Percentiles rank a stretch among this genome's conserved stretches.
Conservation (phyloP, 1,284 basidiomycete species). For the Vanrija sp. region DNA sequence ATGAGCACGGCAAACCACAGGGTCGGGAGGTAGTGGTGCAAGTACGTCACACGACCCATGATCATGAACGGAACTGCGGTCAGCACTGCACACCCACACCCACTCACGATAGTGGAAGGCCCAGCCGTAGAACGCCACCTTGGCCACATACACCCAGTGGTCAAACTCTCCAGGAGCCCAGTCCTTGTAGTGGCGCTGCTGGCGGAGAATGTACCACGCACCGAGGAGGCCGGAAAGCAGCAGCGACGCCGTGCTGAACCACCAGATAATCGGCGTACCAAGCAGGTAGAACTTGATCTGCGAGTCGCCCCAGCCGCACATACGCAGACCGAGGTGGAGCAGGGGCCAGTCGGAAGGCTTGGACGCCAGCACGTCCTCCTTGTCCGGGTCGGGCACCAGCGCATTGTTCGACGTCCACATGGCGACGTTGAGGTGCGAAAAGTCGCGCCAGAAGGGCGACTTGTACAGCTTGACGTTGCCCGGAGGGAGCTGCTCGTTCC, state of each 20-base stretch:
- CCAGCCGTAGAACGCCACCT: constrained; percentile 90
- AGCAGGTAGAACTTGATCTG: constrained; percentile 91
- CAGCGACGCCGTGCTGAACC: constrained; percentile 70
- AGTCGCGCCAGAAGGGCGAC: constrained; percentile 92
- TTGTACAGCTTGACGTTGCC: constrained; percentile 78
- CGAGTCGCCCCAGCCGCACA: constrained; percentile 92
- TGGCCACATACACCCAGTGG: constrained; percentile 88
- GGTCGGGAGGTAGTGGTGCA: constrained; percentile 67
- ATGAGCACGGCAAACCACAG: constrained; percentile 94
- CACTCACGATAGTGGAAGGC: constrained; percentile 76
- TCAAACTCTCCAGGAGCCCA: constrained; percentile 93
- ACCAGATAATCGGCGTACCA: constrained; percentile 91
- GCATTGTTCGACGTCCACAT: constrained; percentile 99
- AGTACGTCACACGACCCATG: constrained; percentile 73
- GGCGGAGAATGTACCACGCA: constrained; percentile 70
- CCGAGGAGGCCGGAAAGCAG: constrained; percentile 57
- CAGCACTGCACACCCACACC: neutral
- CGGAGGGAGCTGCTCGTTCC: constrained; percentile 81
- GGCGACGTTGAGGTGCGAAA: constrained; percentile 97
- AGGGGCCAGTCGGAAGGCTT: constrained; percentile 92
- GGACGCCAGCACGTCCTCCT: constrained; percentile 93
- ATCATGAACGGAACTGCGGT: constrained; percentile 81
- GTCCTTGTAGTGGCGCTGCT: constrained; percentile 84
- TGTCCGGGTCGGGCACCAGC: constrained; percentile 92
- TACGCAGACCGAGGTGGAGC: constrained; percentile 79